Evolutionary conservation across 1,284 basidiomycete species (phyloP).

Genomic region (Takashimella koratensis): DNA sequence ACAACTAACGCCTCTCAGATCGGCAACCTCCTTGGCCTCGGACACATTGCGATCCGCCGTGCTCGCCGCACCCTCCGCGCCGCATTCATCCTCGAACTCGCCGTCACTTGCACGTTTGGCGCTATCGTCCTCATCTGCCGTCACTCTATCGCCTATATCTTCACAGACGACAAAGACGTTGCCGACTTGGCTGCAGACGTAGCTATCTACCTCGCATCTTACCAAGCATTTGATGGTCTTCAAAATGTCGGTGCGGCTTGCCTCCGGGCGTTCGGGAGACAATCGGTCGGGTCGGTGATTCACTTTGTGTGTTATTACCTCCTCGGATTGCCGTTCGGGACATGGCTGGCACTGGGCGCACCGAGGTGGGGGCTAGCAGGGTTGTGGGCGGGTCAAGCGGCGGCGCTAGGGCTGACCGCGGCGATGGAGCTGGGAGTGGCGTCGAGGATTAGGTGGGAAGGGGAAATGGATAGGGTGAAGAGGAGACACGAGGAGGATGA

Average conservation of each 20-base stretch:
- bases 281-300: constrained; percentile 25
- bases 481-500: constrained; percentile 15
- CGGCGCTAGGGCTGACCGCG: constrained; percentile 17
- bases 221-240: constrained; percentile 26
- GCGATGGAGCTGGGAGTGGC: constrained; percentile 19
- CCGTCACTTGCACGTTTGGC: constrained; percentile 13
- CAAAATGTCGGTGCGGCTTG: constrained; percentile 29
- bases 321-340: constrained; percentile 27
- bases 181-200: constrained; percentile 16
- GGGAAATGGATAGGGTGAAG: constrained; percentile 21
- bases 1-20: constrained; percentile 7
- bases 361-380: constrained; percentile 23
- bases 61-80: constrained; percentile 21
- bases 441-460: constrained; percentile 22
- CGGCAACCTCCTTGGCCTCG: constrained; percentile 33
- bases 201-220: constrained; percentile 19
- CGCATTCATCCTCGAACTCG: constrained; percentile 21
- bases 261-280: constrained; percentile 28
- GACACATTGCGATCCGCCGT: constrained; percentile 20
- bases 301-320: constrained; percentile 23
- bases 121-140: constrained; percentile 17
- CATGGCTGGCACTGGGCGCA: constrained; percentile 19
- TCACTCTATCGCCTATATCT: constrained; percentile 16
- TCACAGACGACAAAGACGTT: constrained; percentile 23
- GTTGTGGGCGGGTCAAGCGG: constrained; percentile 28